Conservation (phyloP, 2,329 filamentous ascomycete genomes). For the Colletotrichum tanaceti region DNA sequence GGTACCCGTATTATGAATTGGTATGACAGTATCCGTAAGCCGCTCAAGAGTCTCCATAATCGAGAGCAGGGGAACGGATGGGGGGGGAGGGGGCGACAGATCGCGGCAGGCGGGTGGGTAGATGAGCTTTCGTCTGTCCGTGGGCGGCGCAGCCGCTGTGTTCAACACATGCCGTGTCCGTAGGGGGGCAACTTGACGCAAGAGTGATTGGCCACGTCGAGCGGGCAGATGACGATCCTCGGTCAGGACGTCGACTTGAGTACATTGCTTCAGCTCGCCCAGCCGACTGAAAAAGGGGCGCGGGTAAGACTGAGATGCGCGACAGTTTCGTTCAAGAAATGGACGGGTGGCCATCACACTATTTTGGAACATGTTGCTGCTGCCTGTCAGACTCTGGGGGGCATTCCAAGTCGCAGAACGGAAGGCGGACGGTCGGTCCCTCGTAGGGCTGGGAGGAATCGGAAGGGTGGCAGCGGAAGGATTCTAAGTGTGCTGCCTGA, state of each 20-base stretch:
- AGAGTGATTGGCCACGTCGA: conserved; percentile 29
- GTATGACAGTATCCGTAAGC: background rate
- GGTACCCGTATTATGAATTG: conserved; percentile 5
- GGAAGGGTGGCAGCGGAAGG: conserved; percentile 39
- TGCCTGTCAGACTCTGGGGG: conserved; percentile 38
- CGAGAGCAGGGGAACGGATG: background rate
- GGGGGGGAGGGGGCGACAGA: background rate
- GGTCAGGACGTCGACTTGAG: conserved; percentile 17
- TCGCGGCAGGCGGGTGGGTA: background rate
- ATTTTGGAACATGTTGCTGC: conserved; percentile 37
- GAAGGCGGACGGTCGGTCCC: conserved; percentile 22
- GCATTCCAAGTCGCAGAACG: conserved; percentile 18
- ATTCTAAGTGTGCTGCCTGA: conserved; percentile 30
- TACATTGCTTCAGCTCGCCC: conserved; percentile 22
- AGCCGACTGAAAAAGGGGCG: conserved; percentile 3
- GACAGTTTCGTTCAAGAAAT: conserved; percentile 29
- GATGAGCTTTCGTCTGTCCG: conserved; percentile 17
- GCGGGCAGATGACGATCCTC: conserved; percentile 28
- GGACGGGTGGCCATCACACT: conserved; percentile 20
- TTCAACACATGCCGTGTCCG: background rate
- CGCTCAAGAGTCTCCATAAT: background rate
- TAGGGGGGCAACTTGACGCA: conserved; percentile 26
- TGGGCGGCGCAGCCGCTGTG: conserved; percentile 24
- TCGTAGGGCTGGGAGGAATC: conserved; percentile 40
- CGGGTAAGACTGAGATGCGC: conserved; percentile 6